These are phyloP conservation scores for Nitzschia palea DNA, from an alignment of 108 stramenopile genomes.

Conservation along the genomic window DNA sequence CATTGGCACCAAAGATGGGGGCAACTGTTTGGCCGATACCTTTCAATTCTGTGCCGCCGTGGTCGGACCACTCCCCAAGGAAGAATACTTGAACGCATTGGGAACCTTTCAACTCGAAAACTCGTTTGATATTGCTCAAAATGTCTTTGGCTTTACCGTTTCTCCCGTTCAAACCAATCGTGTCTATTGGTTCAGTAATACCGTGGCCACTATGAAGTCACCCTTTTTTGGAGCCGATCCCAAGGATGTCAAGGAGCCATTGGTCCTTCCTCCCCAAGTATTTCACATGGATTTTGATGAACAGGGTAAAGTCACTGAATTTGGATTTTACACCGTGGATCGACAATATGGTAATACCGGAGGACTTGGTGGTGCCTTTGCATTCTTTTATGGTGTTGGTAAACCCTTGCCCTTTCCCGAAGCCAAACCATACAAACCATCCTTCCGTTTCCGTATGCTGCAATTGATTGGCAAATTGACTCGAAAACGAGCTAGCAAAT, in stretches of 20 bases:
- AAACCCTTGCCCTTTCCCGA: conserved; percentile 69
- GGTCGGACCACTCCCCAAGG: conserved; percentile 61
- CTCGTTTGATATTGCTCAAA: conserved; percentile 61
- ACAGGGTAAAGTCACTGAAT: conserved; percentile 65
- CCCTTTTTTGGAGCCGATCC: conserved; percentile 55
- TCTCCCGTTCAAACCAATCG: conserved; percentile 70
- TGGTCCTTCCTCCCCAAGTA: conserved; percentile 60
- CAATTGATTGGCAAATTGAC: background rate
- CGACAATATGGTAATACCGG: conserved; percentile 83
- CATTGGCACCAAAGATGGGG: conserved; percentile 58
- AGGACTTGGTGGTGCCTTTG: conserved; percentile 82
- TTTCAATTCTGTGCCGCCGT: conserved; percentile 80
- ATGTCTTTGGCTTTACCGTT: conserved; percentile 56
- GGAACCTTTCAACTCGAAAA: conserved; percentile 56
- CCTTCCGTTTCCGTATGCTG: conserved; percentile 41
- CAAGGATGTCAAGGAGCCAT: conserved; percentile 25
- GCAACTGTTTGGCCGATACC: conserved; percentile 62
- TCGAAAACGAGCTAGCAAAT: background rate
- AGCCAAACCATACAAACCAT: conserved; percentile 66
- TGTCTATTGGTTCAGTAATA: conserved; percentile 59
- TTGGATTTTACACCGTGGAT: conserved; percentile 79
- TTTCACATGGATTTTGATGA: conserved; percentile 46
- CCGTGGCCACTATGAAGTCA: conserved; percentile 28
- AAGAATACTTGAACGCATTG: conserved; percentile 64
- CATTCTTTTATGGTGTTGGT: conserved; percentile 77